Conservation (phyloP, 2,329 filamentous ascomycete species). For the Phyllosticta citribraziliensis region DNA sequence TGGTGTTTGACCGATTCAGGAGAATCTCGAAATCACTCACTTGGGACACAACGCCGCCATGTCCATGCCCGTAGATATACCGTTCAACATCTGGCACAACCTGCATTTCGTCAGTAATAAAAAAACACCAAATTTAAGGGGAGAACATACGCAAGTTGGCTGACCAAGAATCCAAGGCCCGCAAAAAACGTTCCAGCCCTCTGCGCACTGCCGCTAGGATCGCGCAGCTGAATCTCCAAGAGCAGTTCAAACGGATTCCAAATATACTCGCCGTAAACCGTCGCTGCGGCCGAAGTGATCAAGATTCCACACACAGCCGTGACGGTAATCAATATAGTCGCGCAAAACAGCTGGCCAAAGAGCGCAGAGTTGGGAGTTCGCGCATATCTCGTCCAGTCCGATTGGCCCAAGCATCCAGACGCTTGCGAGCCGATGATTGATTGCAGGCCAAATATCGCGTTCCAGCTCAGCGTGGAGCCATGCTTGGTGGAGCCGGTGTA, state of each 20-base stretch:
- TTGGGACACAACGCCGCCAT: conserved; percentile 17
- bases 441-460: conserved; percentile 38
- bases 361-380: conserved; percentile 24
- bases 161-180: conserved; percentile 18
- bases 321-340: conserved; percentile 29
- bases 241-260: conserved; percentile 30
- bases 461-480: conserved; percentile 31
- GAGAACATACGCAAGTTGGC: conserved; percentile 13
- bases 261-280: conserved; percentile 25
- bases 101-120: too few relatives aligned
- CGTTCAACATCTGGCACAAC: conserved; percentile 19
- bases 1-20: background rate
- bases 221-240: conserved; percentile 15
- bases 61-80: conserved; percentile 20
- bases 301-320: conserved; percentile 32
- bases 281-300: conserved; percentile 31
- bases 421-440: conserved; percentile 33
- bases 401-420: conserved; percentile 33
- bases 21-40: conserved; percentile 8
- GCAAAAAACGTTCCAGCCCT: conserved; percentile 22
- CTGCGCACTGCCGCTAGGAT: conserved; percentile 16
- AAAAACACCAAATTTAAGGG: too few relatives aligned
- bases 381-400: conserved; percentile 35
- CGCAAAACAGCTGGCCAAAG: conserved; percentile 27
- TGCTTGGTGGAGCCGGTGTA: conserved; percentile 25